phyloP scores from a whole-genome alignment of 2,329 filamentous ascomycete species.

The Fusarium pseudocircinatum region DNA sequence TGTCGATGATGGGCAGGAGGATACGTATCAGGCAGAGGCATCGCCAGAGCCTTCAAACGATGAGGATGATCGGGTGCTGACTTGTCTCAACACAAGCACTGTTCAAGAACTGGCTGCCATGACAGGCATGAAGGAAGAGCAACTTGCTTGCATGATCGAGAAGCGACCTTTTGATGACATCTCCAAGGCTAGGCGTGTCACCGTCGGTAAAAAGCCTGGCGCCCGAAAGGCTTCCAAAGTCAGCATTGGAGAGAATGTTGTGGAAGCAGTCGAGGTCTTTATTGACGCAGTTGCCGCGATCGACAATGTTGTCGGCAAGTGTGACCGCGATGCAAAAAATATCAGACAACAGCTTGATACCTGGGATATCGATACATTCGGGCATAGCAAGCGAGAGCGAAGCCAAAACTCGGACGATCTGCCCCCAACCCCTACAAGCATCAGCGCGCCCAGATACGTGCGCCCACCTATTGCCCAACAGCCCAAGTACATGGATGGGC shows the following conservation, averaged over 20 bases:
- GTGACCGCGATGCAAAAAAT: slow-evolving; percentile 74
- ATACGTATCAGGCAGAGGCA: slow-evolving; percentile 51
- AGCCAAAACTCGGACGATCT: slow-evolving; percentile 48
- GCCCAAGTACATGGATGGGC: slow-evolving; percentile 79
- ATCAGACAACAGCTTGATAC: slow-evolving; percentile 57
- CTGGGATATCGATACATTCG: slow-evolving; percentile 62
- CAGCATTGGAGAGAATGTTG: slow-evolving; percentile 63
- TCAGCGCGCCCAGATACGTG: slow-evolving; percentile 47
- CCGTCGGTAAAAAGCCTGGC: slow-evolving; percentile 59
- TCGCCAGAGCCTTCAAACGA: slow-evolving; percentile 44
- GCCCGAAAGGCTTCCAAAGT: slow-evolving; percentile 58
- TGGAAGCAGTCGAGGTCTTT: slow-evolving; percentile 71
- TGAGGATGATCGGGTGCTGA: slow-evolving; percentile 66
- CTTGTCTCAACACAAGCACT: slow-evolving; percentile 84
- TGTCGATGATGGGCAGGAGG: slow-evolving; percentile 55
- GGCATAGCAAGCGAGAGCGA: slow-evolving; percentile 50
- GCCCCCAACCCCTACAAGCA: slow-evolving; percentile 55
- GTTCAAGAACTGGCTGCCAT: slow-evolving; percentile 83
- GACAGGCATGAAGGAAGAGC: slow-evolving; percentile 75
- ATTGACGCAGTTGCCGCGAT: slow-evolving; percentile 83
- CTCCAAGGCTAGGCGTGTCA: slow-evolving; percentile 72
- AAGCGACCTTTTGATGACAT: slow-evolving; percentile 79
- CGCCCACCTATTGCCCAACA: slow-evolving; percentile 66
- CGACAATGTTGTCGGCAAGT: slow-evolving; percentile 80
- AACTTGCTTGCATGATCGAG: slow-evolving; percentile 74